These are phyloP conservation scores for Botrytis tulipae DNA, from an alignment of 2,329 filamentous ascomycete species.

Conservation along the genomic window DNA sequence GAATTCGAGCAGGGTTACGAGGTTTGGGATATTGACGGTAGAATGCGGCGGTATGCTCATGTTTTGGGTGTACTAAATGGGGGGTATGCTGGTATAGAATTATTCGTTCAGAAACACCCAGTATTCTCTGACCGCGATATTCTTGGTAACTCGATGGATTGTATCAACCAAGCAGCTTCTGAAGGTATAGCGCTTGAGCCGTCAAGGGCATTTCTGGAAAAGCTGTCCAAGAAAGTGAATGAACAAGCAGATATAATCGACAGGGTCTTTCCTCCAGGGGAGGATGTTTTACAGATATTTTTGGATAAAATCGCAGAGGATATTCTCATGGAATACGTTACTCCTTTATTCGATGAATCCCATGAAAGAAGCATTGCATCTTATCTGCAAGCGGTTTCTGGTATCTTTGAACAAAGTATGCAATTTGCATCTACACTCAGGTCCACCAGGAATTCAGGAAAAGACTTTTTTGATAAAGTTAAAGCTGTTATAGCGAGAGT, in stretches of 20 bases:
- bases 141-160: slow-evolving; percentile 75
- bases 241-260: slow-evolving; percentile 80
- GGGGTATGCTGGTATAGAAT: slow-evolving; percentile 72
- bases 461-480: slow-evolving; percentile 62
- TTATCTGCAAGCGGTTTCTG: slow-evolving; percentile 83
- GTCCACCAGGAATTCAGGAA: slow-evolving; percentile 60
- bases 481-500: slow-evolving; percentile 67
- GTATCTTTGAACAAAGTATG: slow-evolving; percentile 81
- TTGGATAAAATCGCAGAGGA: slow-evolving; percentile 82
- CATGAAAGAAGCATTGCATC: slow-evolving; percentile 71
- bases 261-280: slow-evolving; percentile 71
- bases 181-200: slow-evolving; percentile 76
- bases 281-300: slow-evolving; percentile 72
- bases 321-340: slow-evolving; percentile 79
- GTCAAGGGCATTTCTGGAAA: slow-evolving; percentile 77
- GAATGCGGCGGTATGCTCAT: slow-evolving; percentile 85
- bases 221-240: slow-evolving; percentile 71
- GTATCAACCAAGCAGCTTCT: slow-evolving; percentile 64
- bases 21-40: slow-evolving; percentile 80
- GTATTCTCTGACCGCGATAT: slow-evolving; percentile 72
- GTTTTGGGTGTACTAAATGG: slow-evolving; percentile 82
- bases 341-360: slow-evolving; percentile 80
- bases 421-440: slow-evolving; percentile 72
- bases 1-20: slow-evolving; percentile 95
- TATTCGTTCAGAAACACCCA: slow-evolving; percentile 86